Conservation (phyloP, 768 basidiomycete genomes). For the Dictyophora rubrovolvata region DNA sequence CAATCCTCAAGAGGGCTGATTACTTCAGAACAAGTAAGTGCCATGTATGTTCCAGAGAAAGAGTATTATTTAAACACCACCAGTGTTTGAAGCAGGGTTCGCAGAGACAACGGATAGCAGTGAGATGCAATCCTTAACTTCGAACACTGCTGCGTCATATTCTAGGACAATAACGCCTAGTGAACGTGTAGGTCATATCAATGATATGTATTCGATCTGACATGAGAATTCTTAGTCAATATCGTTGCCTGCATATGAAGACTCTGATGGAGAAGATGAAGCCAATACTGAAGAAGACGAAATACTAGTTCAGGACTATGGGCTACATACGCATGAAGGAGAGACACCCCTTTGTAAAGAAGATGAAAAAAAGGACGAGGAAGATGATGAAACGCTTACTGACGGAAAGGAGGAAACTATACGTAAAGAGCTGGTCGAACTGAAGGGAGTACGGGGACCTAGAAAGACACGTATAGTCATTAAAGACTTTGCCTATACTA, state of each 20-base stretch:
- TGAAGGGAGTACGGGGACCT: slow-evolving; percentile 27
- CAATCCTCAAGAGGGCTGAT: slow-evolving; percentile 57
- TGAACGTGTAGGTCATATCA: not conserved
- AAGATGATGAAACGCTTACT: slow-evolving; percentile 7
- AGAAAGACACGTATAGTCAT: slow-evolving; percentile 44
- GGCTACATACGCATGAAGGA: slow-evolving; percentile 5
- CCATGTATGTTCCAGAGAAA: not conserved
- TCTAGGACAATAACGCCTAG: not conserved
- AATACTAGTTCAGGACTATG: slow-evolving; percentile 22
- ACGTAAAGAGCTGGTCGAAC: not conserved
- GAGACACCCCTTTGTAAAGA: slow-evolving; percentile 1
- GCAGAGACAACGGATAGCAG: slow-evolving; percentile 37
- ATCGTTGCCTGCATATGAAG: slow-evolving; percentile 19
- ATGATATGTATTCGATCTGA: not conserved
- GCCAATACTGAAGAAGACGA: slow-evolving; percentile 28
- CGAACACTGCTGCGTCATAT: slow-evolving; percentile 9
- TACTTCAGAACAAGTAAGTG: slow-evolving; percentile 66
- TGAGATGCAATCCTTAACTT: slow-evolving; percentile 19
- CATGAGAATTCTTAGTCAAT: not conserved
- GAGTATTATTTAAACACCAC: slow-evolving; percentile 18
- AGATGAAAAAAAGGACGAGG: slow-evolving; percentile 10
- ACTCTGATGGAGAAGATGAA: slow-evolving; percentile 46
- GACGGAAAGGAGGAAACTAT: slow-evolving; percentile 14
- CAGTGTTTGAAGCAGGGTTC: slow-evolving; percentile 65
- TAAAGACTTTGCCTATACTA: slow-evolving; percentile 49